phyloP scores from a whole-genome alignment of 345 rosid species.

The Hibiscus trionum region DNA sequence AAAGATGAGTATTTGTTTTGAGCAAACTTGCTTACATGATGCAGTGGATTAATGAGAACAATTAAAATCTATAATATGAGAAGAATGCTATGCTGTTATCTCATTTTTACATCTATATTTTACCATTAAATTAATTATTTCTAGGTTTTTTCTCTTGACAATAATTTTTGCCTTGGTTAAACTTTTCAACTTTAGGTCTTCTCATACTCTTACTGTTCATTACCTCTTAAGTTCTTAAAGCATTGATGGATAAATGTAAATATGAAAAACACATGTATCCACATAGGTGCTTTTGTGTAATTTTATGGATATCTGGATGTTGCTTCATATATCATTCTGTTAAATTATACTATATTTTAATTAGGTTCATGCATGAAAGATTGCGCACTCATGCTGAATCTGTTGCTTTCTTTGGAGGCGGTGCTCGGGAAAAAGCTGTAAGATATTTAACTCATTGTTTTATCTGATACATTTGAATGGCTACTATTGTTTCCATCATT shows the following conservation, averaged over 20 bases:
- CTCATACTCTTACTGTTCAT: background rate
- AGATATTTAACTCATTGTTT: slow-evolving; percentile 28
- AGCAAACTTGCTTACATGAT: background rate
- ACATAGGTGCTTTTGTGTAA: background rate
- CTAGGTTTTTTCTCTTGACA: background rate
- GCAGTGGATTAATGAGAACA: background rate
- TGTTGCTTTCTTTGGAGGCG: slow-evolving; percentile 99
- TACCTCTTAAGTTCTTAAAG: background rate
- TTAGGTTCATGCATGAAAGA: slow-evolving; percentile 99
- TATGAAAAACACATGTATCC: background rate
- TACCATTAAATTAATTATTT: background rate
- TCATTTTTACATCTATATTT: background rate
- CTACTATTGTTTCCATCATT: background rate
- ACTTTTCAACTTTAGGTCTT: background rate
- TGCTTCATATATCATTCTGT: slow-evolving; percentile 10
- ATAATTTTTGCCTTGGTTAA: background rate
- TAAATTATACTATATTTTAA: slow-evolving; percentile 11
- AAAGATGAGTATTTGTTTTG: background rate
- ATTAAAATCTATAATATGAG: background rate
- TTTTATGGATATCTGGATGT: slow-evolving; percentile 5
- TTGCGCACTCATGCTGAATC: slow-evolving; percentile 95
- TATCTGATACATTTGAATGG: background rate
- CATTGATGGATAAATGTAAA: background rate
- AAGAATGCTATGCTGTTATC: background rate
- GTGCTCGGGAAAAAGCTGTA: slow-evolving; percentile 94